Evolutionary conservation across 1,284 basidiomycete species (phyloP).

Genomic region (Papiliotrema fonsecae): DNA sequence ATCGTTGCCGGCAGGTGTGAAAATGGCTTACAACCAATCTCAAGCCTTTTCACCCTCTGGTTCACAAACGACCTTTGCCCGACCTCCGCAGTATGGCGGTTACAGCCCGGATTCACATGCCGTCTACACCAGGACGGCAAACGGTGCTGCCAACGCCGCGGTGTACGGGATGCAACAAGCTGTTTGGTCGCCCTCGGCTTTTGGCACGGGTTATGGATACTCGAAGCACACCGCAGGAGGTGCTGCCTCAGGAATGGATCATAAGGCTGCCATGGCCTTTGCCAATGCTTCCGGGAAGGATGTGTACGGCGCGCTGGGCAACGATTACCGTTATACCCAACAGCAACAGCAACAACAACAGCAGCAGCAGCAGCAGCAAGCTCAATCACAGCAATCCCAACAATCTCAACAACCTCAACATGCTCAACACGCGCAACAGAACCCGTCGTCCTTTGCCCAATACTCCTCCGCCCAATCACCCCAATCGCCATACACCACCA

Average conservation of each 20-base stretch:
- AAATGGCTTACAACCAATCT: conserved; percentile 15
- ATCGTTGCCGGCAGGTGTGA: conserved; percentile 10
- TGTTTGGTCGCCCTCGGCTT: conserved; percentile 35
- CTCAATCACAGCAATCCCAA: not conserved
- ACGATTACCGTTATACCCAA: not conserved
- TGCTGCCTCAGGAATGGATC: conserved; percentile 4
- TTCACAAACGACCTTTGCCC: conserved; percentile 6
- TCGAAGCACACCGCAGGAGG: conserved; percentile 4
- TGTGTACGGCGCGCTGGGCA: not conserved
- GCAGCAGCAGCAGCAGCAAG: not conserved
- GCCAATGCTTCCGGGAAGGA: conserved; percentile 6
- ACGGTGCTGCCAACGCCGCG: not conserved
- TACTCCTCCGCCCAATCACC: not conserved
- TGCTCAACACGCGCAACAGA: too few species aligned
- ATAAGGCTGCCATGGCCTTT: conserved; percentile 12
- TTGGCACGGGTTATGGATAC: conserved; percentile 32
- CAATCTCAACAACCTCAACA: not conserved
- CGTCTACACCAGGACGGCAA: not conserved
- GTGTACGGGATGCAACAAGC: conserved; percentile 13
- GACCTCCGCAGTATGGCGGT: not conserved
- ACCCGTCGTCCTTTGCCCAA: too few species aligned
- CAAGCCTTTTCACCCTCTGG: conserved; percentile 13
- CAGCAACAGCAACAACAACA: not conserved
- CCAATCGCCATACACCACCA: conserved; percentile 1
- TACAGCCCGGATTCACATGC: not conserved